phyloP scores from a whole-genome alignment of 2,329 filamentous ascomycete species.

The Domatiomyces catenatus region DNA sequence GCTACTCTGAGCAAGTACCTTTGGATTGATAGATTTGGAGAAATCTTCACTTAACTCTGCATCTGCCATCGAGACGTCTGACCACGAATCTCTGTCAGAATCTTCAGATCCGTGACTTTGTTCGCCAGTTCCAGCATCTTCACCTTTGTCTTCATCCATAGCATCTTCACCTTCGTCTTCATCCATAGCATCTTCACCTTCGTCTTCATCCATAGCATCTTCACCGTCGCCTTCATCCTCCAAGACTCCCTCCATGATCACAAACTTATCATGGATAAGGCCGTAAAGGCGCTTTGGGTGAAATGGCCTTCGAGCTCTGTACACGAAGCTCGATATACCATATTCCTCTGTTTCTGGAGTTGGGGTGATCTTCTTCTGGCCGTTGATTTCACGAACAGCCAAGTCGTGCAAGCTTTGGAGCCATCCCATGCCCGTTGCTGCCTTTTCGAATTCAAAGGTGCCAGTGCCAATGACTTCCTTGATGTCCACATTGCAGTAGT shows the following conservation, averaged over 20 bases:
- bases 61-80: constrained; percentile 2
- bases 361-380: constrained; percentile 42
- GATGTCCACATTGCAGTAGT: constrained; percentile 45
- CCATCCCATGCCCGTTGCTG: constrained; percentile 53
- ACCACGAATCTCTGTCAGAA: constrained; percentile 1
- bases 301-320: constrained; percentile 42
- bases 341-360: constrained; percentile 61
- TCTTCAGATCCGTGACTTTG: background rate
- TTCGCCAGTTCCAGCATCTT: background rate
- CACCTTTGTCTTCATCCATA: background rate
- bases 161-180: background rate
- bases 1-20: constrained; percentile 2
- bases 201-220: constrained; percentile 17
- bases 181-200: background rate
- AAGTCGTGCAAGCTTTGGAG: constrained; percentile 54
- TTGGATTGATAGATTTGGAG: constrained; percentile 7
- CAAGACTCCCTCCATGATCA: constrained; percentile 26
- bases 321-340: constrained; percentile 56
- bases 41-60: constrained; percentile 6
- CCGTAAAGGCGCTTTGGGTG: constrained; percentile 27
- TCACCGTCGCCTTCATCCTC: constrained; percentile 19
- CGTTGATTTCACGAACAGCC: constrained; percentile 43
- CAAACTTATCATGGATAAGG: constrained; percentile 31
- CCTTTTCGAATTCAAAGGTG: constrained; percentile 48
- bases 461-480: constrained; percentile 50